A percentile compares a stretch with the other conserved stretches of the same genome.
phyloP scores from a whole-genome alignment of 192 early-diverging fungal genomes.

The Phlyctochytrium bullatum region DNA sequence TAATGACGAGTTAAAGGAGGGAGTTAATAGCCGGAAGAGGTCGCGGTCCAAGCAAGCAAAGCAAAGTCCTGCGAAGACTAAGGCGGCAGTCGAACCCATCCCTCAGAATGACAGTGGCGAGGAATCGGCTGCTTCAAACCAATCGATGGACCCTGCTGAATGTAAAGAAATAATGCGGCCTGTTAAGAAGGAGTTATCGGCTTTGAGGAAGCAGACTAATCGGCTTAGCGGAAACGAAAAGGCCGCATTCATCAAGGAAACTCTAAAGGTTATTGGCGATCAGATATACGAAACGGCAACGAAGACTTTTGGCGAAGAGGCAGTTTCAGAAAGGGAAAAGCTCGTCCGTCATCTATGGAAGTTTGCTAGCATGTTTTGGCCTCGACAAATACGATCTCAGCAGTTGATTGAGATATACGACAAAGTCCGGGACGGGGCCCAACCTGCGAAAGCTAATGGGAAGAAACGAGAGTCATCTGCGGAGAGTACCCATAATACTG shows the following conservation, averaged over 20 bases:
- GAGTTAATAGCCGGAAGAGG: conserved; percentile 1
- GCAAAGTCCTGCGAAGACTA: neutral
- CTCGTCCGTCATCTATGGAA: conserved; percentile 65
- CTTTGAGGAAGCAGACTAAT: conserved; percentile 46
- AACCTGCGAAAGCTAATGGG: neutral
- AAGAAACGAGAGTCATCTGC: no score
- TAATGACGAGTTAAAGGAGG: neutral
- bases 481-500: no score
- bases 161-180: conserved; percentile 70
- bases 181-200: conserved; percentile 57
- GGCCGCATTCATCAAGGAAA: conserved; percentile 50
- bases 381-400: conserved; percentile 49
- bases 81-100: neutral
- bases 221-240: conserved; percentile 24
- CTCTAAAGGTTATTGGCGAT: conserved; percentile 52
- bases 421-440: conserved; percentile 4
- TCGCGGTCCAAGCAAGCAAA: neutral
- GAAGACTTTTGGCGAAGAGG: conserved; percentile 11
- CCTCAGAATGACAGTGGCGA: conserved; percentile 6
- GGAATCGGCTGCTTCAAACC: conserved; percentile 19
- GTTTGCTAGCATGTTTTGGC: conserved; percentile 66
- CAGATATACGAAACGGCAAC: conserved; percentile 41
- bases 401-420: conserved; percentile 58
- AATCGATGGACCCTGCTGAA: conserved; percentile 34
- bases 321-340: conserved; percentile 29